These are phyloP conservation scores for Triadica sebifera DNA, from an alignment of 345 rosid genomes.

Conservation along the genomic window DNA sequence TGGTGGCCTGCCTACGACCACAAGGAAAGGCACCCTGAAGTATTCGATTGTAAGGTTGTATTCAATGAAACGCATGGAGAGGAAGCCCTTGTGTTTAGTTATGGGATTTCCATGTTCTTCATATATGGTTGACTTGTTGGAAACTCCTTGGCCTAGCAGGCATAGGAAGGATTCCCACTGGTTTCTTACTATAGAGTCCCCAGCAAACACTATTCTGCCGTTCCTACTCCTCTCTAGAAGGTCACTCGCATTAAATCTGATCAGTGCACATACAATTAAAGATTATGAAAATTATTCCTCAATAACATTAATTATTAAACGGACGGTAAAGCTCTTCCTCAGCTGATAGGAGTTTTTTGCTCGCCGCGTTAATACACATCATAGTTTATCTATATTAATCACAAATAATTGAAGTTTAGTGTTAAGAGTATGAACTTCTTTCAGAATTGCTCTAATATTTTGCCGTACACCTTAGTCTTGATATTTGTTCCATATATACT, in stretches of 20 bases:
- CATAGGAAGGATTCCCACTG: constrained; percentile 90
- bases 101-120: constrained; percentile 72
- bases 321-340: too few species aligned
- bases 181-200: constrained; percentile 81
- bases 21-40: constrained; percentile 75
- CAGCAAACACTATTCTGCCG: constrained; percentile 79
- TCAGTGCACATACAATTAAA: background rate
- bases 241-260: constrained; percentile 74
- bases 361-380: too few species aligned
- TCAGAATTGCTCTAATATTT: too few species aligned
- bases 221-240: constrained; percentile 64
- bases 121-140: constrained; percentile 56
- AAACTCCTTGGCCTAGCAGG: constrained; percentile 58
- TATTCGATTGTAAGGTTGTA: constrained; percentile 79
- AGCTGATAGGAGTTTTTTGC: constrained; percentile 11
- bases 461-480: too few species aligned
- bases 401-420: too few species aligned
- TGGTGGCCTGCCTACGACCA: constrained; percentile 54
- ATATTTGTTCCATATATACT: too few species aligned
- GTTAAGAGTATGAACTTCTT: background rate
- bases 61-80: constrained; percentile 61
- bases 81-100: constrained; percentile 80
- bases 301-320: background rate
- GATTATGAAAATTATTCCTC: background rate
- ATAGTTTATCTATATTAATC: too few species aligned